Evolutionary conservation across 352 stramenopile species (phyloP).

Genomic region (Globisporangium canariense): DNA sequence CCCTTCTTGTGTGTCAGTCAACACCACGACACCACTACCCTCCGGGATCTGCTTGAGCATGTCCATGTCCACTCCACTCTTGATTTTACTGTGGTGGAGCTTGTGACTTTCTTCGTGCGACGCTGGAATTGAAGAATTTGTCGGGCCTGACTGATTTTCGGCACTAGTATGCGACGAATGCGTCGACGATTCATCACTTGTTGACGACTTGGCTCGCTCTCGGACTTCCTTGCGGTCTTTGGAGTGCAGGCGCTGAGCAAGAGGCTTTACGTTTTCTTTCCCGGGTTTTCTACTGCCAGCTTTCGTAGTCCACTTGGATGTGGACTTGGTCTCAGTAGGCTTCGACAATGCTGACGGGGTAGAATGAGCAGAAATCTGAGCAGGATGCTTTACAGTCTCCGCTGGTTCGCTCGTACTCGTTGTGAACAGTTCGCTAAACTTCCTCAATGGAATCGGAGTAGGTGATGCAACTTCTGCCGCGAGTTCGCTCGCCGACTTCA

Average conservation of each 20-base stretch:
- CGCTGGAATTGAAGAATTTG: too few relatives aligned
- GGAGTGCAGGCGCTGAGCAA: too few relatives aligned
- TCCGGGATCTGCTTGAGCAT: conserved; percentile 18
- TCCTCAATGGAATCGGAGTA: neutral
- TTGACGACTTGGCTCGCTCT: neutral
- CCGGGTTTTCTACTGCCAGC: neutral
- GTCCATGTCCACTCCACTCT: conserved; percentile 4
- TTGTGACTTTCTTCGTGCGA: neutral
- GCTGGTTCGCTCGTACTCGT: neutral
- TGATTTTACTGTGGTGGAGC: conserved; percentile 8
- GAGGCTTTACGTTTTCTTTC: neutral
- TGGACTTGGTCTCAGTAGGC: neutral
- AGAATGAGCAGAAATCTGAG: neutral
- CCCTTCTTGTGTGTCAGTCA: conserved; percentile 17
- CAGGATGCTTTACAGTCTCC: neutral
- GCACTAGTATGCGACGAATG: neutral
- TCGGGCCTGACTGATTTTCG: neutral
- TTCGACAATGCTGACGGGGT: neutral
- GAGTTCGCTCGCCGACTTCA: neutral
- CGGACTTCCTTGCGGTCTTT: neutral
- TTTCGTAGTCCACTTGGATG: neutral
- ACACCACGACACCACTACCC: conserved; percentile 19
- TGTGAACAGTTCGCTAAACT: neutral
- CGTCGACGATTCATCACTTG: neutral
- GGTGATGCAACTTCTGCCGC: neutral